Evolutionary conservation across 306 rosid genomes (phyloP), one percentile per base, ranked within the genome.

Genomic region (Vigna unguiculata): DNA sequence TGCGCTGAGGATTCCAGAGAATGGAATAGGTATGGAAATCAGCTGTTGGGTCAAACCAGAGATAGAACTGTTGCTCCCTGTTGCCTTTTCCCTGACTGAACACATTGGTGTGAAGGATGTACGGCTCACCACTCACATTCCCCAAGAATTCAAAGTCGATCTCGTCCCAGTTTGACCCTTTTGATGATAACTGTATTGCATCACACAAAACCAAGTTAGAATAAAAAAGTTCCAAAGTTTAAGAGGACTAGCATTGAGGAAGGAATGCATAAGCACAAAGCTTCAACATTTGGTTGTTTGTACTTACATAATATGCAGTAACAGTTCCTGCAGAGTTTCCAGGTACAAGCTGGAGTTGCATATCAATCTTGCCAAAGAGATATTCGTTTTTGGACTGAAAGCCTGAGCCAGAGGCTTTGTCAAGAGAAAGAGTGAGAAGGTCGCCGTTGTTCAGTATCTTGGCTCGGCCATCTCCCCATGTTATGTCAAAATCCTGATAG

Each of bases 121-220:
- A 89, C 0, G 97, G 97, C 1, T 91, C 92, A 10, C 92, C 93
- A 34, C 86, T 87, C 52, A 79, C 9, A 72, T 91, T 91, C 0
- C 96, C 93, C 78, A 92, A 82, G 64, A 92, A 92, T 68, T 92
- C 96, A 58, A 84, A 88, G 57, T 92, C 97, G 47, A 92, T 88
- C 40, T 92, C 97, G 17, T 92, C 96, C 97, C 90, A 92, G 0
- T 49, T 75, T 16, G 97, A 69, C 2, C 93, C 91, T 28, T 90
- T 81, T 8, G 97, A 90, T 7, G 76, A 86, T 12, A 92, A 69
- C 93, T 91, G 82, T 1, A 2, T 24, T 22, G 9, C 32, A 55
- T 24, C 4, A 5, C 38, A 25, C 7, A 24, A 58, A 25, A 7
- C 60, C 60, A 54, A 57, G 24, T 57, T 24, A 25, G 30, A 57